Conservation (phyloP, 2,329 filamentous ascomycete genomes). For the Aspergillus oerlinghausenensis region DNA sequence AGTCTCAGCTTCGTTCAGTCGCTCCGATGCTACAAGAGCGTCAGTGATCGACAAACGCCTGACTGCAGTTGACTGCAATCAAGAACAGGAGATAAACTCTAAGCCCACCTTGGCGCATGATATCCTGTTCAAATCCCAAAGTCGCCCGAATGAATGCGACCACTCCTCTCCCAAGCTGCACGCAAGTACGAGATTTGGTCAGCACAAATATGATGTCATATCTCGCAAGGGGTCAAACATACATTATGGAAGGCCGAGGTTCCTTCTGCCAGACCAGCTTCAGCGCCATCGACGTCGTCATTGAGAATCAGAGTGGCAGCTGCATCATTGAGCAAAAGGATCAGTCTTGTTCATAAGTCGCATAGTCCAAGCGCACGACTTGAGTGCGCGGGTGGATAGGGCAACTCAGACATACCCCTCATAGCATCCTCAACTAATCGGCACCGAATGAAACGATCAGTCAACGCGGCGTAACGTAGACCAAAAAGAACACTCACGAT, state of each 20-base stretch:
- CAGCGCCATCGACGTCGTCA: slow-evolving; percentile 83
- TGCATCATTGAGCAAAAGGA: slow-evolving; percentile 9
- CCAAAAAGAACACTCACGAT: slow-evolving; percentile 31
- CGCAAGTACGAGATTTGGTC: slow-evolving; percentile 2
- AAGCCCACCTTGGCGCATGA: slow-evolving; percentile 68
- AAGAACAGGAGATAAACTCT: slow-evolving; percentile 1
- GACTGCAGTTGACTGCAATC: background rate
- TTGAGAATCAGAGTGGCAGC: slow-evolving; percentile 74
- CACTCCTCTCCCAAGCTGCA: slow-evolving; percentile 70
- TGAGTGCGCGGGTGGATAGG: background rate
- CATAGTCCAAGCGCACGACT: background rate
- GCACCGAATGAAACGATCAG: slow-evolving; percentile 13
- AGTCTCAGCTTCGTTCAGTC: slow-evolving; percentile 70
- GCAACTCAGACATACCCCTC: slow-evolving; percentile 32
- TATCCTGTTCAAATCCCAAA: slow-evolving; percentile 83
- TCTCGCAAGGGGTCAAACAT: slow-evolving; percentile 13
- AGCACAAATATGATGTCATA: slow-evolving; percentile 9
- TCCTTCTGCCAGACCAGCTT: slow-evolving; percentile 65
- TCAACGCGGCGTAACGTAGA: slow-evolving; percentile 11
- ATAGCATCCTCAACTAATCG: slow-evolving; percentile 38
- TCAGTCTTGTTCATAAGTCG: slow-evolving; percentile 3
- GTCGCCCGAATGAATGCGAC: slow-evolving; percentile 81
- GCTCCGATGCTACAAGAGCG: slow-evolving; percentile 55
- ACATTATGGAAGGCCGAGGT: slow-evolving; percentile 82
- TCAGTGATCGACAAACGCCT: slow-evolving; percentile 9